Base-by-base conservation (phyloP, 306 rosid species). In the Glycine latifolia region DNA sequence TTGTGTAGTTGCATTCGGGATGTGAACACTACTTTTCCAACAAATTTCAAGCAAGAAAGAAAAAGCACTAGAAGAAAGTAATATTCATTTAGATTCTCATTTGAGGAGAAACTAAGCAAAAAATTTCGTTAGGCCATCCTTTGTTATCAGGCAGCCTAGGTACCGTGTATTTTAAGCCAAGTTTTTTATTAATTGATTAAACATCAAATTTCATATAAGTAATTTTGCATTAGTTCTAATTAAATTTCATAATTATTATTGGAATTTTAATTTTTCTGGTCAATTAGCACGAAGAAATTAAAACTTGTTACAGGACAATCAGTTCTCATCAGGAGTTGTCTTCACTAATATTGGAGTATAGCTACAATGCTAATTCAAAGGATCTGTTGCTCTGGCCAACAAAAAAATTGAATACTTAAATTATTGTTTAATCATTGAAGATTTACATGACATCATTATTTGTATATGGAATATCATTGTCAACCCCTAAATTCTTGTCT, bases 401-500 rank as follows among this genome's bases (percentile, higher is more conserved):
- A 62, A 62, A 12, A 47, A 33, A 44, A 54, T 8, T 8, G 72
- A 11, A 10, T 55, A 74, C 15, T 44, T 81, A 47, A 17, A 14
- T 74, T 66, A 10, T 20, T 20, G 14, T 69, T 46, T 75, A 55
- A 15, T 0, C 59, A 67, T 16, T 47, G 16, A 66, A 55, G 20
- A 46, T 35, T 75, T 4, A 58, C 33, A 50, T 70, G 73, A 61
- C 31, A 31, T 70, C 78, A 69, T 52, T 60, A 26, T 46, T 46
- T 43, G 12, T 53, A 73, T 52, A 14, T 63, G 17, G 50, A 26
- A 65, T n/a, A 54, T 71, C 63, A 2, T 71, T 80, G 10, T 68
- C 72, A 76, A 50, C 67, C 49, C 67, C 15, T 58, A 10, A 54
- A 66, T 37, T 55, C 20, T 75, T 66, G 70, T 75, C 71, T 37